These are phyloP conservation scores for Nicotiana benthamiana DNA, from an alignment of 257 asterid genomes.

Conservation along the genomic window DNA sequence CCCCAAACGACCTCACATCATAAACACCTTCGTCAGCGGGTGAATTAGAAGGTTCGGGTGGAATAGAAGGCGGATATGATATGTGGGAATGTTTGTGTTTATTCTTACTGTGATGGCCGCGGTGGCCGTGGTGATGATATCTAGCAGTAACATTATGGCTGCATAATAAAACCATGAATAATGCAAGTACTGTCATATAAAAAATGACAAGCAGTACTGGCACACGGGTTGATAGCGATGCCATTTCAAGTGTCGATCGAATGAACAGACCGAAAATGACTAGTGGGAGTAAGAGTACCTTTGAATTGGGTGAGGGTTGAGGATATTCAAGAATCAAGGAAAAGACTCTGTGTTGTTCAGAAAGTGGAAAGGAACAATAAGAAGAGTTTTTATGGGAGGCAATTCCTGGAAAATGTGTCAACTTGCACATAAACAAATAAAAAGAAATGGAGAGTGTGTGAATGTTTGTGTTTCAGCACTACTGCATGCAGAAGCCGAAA, in stretches of 20 bases:
- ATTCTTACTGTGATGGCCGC: slow-evolving; percentile 5
- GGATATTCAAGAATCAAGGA: background rate
- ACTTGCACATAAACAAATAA: slow-evolving; percentile 14
- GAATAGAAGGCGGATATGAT: slow-evolving; percentile 29
- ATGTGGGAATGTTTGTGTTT: slow-evolving; percentile 25
- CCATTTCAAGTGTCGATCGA: background rate
- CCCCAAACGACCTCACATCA: slow-evolving; percentile 47
- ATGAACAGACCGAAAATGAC: background rate
- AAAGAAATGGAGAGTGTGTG: background rate
- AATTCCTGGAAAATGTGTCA: background rate
- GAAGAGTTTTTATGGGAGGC: background rate
- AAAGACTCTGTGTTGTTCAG: background rate
- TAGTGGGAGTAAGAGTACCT: background rate
- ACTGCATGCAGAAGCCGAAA: slow-evolving; percentile 30
- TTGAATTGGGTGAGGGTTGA: background rate
- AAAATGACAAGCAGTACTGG: background rate
- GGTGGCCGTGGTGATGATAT: slow-evolving; percentile 30
- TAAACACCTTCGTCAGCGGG: slow-evolving; percentile 17
- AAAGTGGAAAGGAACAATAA: slow-evolving; percentile 8
- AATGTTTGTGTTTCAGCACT: background rate
- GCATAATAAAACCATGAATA: background rate
- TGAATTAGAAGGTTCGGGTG: slow-evolving; percentile 21
- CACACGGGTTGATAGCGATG: background rate
- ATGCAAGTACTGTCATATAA: background rate
- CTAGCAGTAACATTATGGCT: slow-evolving; percentile 20